Evolutionary conservation across 1,284 basidiomycete genomes (phyloP), one percentile per base, ranked within the genome.

Genomic region (Prillingera fragicola): DNA sequence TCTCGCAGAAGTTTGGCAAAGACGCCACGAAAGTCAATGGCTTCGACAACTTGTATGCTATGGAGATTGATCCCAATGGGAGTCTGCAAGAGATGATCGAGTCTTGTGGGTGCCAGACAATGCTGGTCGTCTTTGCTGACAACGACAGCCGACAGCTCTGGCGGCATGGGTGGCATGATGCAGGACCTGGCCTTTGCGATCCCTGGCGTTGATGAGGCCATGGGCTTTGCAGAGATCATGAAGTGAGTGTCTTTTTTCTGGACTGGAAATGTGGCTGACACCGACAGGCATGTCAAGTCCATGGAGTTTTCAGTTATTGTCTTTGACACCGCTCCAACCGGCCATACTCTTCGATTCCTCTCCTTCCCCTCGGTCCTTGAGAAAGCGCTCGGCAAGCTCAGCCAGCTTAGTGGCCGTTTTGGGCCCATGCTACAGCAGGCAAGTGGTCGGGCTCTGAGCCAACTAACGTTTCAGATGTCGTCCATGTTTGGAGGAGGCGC

Each of bases 211-310:
- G 94, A 99, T 65, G 94, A 99, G 72, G 94, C 94, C 3, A 98
- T 99, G 94, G 94, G 91, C 48, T 99, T 99, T 61, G 95, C 94
- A 0, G 94, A 99, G 72, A 95, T 99, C 72, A 99, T 98, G 95
- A 98, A 98, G 89, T 91, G 52, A 52, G 80, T 74, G n/a, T n/a
- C n/a, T n/a, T n/a, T n/a, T n/a, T n/a, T n/a, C n/a, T n/a, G 10
- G 14, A 18, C 32, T 32, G 4, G 9, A 9, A 10, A 5, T 19
- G 34, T 23, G 44, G 24, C 14, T 13, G 21, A 26, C 37, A 40
- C 33, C 17, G 19, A 1, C 56, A 94, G 89, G 66, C 92, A 97
- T 70, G 95, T 99, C 72, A 97, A 98, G 74, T 95, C 89, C n/a
- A 97, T 98, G 94, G 84, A 97, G 73, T 99, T 95, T 75, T 92